phyloP scores from a whole-genome alignment of 1,284 basidiomycete genomes.

The Cryptococcus jaspeensis region DNA sequence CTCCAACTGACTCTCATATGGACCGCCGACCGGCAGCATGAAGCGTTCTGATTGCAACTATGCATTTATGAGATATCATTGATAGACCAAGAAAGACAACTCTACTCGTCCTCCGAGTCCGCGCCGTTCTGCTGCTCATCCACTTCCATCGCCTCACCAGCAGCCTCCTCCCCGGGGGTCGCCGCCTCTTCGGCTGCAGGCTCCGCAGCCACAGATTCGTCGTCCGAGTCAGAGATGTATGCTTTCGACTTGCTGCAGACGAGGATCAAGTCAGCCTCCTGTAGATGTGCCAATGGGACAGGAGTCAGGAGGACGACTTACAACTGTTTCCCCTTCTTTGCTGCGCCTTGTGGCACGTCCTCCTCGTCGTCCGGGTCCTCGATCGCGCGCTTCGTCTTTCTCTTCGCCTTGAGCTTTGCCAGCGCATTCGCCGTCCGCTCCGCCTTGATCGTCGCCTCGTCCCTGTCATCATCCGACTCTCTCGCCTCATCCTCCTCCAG shows the following conservation, averaged over 20 bases:
- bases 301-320: constrained; percentile 11
- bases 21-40: too few species aligned
- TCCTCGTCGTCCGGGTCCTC: constrained; percentile 39
- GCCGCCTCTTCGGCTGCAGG: constrained; percentile 1
- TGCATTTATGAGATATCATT: not conserved
- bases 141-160: constrained; percentile 12
- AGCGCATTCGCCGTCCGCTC: constrained; percentile 24
- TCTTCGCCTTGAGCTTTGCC: constrained; percentile 34
- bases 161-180: constrained; percentile 30
- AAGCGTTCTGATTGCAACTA: not conserved
- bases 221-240: constrained; percentile 44
- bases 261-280: constrained; percentile 2
- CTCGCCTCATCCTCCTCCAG: constrained; percentile 23
- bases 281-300: not conserved
- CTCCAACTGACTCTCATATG: too few species aligned
- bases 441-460: constrained; percentile 20
- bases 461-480: constrained; percentile 18
- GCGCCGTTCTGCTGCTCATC: not conserved
- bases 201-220: constrained; percentile 24
- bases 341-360: constrained; percentile 16
- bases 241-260: constrained; percentile 47
- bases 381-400: constrained; percentile 29
- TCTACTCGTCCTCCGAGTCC: too few species aligned
- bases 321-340: constrained; percentile 42
- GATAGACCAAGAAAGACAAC: too few species aligned